Percentiles rank a stretch among this genome's conserved stretches.
These are phyloP conservation scores for Monosporascus sp. DNA, from an alignment of 2,329 filamentous ascomycete genomes.

Conservation along the genomic window DNA sequence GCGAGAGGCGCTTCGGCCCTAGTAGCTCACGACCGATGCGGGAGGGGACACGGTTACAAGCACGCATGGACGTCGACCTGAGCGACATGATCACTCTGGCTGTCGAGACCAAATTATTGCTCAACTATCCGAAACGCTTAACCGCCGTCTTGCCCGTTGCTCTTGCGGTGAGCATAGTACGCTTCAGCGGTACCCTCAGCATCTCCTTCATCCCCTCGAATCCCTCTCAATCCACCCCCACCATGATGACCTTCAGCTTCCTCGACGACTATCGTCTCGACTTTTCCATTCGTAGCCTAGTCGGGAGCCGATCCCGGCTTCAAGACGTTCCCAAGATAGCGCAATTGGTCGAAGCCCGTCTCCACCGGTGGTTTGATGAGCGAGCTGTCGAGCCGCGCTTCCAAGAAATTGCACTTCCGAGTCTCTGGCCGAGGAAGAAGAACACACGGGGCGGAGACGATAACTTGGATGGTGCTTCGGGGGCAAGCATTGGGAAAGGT, in stretches of 20 bases:
- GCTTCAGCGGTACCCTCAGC: conserved; percentile 91
- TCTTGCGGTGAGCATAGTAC: conserved; percentile 82
- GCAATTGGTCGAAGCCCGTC: conserved; percentile 71
- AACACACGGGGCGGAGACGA: conserved; percentile 74
- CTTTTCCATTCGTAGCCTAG: conserved; percentile 72
- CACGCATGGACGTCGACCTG: conserved; percentile 93
- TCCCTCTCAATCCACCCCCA: conserved; percentile 64
- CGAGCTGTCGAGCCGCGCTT: conserved; percentile 80
- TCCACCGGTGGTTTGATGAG: conserved; percentile 86
- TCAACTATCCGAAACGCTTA: conserved; percentile 90
- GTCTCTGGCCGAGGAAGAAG: conserved; percentile 77
- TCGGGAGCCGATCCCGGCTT: conserved; percentile 73
- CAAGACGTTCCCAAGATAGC: conserved; percentile 88
- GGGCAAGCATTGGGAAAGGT: conserved; percentile 45
- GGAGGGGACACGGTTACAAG: conserved; percentile 76
- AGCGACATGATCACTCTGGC: conserved; percentile 94
- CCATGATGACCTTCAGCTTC: conserved; percentile 93
- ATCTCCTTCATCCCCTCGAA: conserved; percentile 86
- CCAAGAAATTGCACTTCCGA: conserved; percentile 79
- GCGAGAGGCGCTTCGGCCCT: conserved; percentile 46
- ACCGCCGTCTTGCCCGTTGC: conserved; percentile 90
- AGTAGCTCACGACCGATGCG: conserved; percentile 42
- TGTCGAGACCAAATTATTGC: conserved; percentile 85
- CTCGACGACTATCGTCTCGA: conserved; percentile 82
- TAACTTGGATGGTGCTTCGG: conserved; percentile 36